These are phyloP conservation scores for Penicillium sp. DNA, from an alignment of 2,329 filamentous ascomycete species.

Conservation along the genomic window DNA sequence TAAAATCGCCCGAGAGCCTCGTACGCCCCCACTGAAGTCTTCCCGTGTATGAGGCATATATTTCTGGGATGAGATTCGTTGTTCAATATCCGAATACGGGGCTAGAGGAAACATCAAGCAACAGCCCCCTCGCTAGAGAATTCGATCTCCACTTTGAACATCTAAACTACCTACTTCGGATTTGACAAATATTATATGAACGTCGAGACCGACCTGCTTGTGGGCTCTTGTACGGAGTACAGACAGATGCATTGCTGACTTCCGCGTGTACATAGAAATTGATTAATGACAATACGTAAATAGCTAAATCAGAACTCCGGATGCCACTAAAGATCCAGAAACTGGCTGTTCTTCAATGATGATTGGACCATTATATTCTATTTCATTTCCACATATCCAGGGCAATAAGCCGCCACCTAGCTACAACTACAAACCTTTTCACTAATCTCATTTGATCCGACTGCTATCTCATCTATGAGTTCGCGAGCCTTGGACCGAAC, in stretches of 20 bases:
- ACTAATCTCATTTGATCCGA: background rate
- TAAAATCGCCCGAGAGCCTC: background rate
- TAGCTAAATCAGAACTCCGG: no score
- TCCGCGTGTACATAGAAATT: no score
- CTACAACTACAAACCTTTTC: background rate
- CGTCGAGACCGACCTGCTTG: background rate
- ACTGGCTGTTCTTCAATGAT: background rate
- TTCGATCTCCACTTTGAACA: background rate
- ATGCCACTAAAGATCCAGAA: background rate
- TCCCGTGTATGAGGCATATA: background rate
- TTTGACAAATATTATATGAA: no score
- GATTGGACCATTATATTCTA: background rate
- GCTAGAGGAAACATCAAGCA: background rate
- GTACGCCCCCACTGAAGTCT: background rate
- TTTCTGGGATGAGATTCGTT: background rate
- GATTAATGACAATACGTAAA: background rate
- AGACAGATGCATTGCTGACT: background rate
- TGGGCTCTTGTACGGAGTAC: background rate
- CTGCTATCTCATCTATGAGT: background rate
- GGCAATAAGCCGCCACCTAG: background rate
- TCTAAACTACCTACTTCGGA: no score
- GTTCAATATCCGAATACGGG: background rate
- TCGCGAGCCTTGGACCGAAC: background rate
- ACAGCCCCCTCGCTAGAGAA: background rate
- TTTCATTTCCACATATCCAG: background rate